These are phyloP conservation scores for Leccinum boreale DNA, from an alignment of 768 basidiomycete genomes.

Conservation along the genomic window DNA sequence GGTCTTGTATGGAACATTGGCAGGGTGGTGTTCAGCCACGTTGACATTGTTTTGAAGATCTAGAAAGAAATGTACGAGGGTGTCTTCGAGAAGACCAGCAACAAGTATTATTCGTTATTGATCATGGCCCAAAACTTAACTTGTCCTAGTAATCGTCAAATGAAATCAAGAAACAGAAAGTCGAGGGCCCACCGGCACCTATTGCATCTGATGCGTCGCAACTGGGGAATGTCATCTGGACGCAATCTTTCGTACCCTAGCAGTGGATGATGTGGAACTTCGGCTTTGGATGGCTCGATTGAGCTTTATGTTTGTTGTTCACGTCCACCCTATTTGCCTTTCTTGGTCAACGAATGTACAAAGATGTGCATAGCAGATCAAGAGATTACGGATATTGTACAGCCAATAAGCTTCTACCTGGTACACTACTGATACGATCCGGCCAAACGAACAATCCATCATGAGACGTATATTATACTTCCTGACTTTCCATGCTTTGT, in stretches of 20 bases:
- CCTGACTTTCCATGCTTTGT: conserved; percentile 31
- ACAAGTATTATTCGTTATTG: too few relatives aligned
- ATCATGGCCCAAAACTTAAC: too few relatives aligned
- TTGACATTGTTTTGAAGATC: not conserved
- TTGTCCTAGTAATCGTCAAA: too few relatives aligned
- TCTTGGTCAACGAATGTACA: not conserved
- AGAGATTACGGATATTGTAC: not conserved
- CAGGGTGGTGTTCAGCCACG: not conserved
- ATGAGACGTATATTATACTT: conserved; percentile 20
- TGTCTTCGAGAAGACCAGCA: not conserved
- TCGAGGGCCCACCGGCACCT: too few relatives aligned
- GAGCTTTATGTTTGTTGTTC: too few relatives aligned
- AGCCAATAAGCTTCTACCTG: not conserved
- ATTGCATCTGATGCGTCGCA: too few relatives aligned
- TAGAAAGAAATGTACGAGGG: not conserved
- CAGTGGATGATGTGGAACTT: too few relatives aligned
- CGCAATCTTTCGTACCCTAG: too few relatives aligned
- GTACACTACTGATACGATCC: conserved; percentile 7
- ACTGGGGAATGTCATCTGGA: too few relatives aligned
- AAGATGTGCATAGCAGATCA: not conserved
- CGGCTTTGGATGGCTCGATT: too few relatives aligned
- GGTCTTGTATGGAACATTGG: not conserved
- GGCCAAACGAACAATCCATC: not conserved
- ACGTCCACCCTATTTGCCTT: too few relatives aligned
- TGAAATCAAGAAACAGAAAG: too few relatives aligned